These are phyloP conservation scores for Myxozyma udenii DNA, from an alignment of 805 yeast species.

Conservation along the genomic window DNA sequence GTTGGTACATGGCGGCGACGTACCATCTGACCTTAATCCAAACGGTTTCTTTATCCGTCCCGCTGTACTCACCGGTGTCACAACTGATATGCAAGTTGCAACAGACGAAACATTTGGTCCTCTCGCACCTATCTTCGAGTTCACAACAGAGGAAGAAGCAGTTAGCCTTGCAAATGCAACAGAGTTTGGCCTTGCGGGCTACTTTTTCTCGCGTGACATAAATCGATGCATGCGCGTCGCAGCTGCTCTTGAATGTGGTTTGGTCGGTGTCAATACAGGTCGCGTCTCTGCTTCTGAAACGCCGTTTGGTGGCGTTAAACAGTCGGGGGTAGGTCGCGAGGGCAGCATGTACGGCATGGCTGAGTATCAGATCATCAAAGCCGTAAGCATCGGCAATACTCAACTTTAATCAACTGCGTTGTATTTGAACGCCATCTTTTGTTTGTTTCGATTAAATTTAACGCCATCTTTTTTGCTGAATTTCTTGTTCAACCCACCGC, in stretches of 20 bases:
- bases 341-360: conserved; percentile 62
- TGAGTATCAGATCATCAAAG: conserved; percentile 26
- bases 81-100: conserved; percentile 54
- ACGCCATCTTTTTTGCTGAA: too few species aligned
- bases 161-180: conserved; percentile 53
- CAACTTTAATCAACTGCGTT: background rate
- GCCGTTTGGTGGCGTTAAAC: conserved; percentile 60
- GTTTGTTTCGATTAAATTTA: too few species aligned
- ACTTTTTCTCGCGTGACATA: conserved; percentile 60
- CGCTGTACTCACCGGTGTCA: conserved; percentile 62
- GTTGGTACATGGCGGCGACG: conserved; percentile 58
- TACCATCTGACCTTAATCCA: conserved; percentile 50
- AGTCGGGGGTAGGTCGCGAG: conserved; percentile 70
- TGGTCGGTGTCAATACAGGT: conserved; percentile 80
- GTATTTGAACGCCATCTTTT: too few species aligned
- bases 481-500: too few species aligned
- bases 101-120: conserved; percentile 84
- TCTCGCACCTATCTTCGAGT: conserved; percentile 65
- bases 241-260: conserved; percentile 70
- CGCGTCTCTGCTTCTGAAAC: conserved; percentile 53
- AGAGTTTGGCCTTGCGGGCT: conserved; percentile 79
- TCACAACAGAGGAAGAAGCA: conserved; percentile 61
- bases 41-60: conserved; percentile 59
- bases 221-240: conserved; percentile 57
- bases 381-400: conserved; percentile 21